phyloP scores from a whole-genome alignment of 1,284 basidiomycete genomes.

The Schizophyllum commune region DNA sequence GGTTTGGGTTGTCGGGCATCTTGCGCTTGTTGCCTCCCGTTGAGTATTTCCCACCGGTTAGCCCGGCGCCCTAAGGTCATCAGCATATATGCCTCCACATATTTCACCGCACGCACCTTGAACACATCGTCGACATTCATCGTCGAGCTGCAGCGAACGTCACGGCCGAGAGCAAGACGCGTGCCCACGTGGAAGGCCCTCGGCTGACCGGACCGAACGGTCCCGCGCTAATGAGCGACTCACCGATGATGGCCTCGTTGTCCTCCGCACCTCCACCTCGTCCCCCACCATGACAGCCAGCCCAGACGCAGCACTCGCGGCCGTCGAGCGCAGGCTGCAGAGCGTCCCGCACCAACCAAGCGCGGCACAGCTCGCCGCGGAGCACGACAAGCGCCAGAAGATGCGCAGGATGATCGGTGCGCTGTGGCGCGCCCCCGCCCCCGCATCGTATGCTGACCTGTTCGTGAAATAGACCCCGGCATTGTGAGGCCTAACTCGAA shows the following conservation, averaged over 20 bases:
- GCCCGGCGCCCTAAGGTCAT: conserved; percentile 52
- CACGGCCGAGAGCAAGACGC: not conserved
- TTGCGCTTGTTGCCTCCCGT: conserved; percentile 64
- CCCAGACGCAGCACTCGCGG: conserved; percentile 18
- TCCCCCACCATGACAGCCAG: not conserved
- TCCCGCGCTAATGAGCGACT: not conserved
- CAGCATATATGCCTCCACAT: not conserved
- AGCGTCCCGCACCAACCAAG: conserved; percentile 21
- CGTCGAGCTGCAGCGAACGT: not conserved
- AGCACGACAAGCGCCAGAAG: conserved; percentile 57
- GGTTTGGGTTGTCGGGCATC: conserved; percentile 75
- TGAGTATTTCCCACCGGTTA: conserved; percentile 30
- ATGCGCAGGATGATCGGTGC: conserved; percentile 68
- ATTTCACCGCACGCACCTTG: conserved; percentile 44
- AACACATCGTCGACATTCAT: conserved; percentile 82
- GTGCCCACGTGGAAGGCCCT: not conserved
- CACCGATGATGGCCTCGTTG: not conserved
- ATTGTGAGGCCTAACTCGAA: conserved; percentile 65
- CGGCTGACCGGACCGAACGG: not conserved
- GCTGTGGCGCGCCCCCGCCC: conserved; percentile 20
- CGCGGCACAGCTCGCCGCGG: conserved; percentile 37
- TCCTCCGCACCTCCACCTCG: not conserved
- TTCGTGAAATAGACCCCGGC: conserved; percentile 40
- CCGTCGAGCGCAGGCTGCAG: conserved; percentile 34
- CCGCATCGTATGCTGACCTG: not conserved